These are phyloP conservation scores for Nidularia sp. DNA, from an alignment of 768 basidiomycete species.

Conservation along the genomic window DNA sequence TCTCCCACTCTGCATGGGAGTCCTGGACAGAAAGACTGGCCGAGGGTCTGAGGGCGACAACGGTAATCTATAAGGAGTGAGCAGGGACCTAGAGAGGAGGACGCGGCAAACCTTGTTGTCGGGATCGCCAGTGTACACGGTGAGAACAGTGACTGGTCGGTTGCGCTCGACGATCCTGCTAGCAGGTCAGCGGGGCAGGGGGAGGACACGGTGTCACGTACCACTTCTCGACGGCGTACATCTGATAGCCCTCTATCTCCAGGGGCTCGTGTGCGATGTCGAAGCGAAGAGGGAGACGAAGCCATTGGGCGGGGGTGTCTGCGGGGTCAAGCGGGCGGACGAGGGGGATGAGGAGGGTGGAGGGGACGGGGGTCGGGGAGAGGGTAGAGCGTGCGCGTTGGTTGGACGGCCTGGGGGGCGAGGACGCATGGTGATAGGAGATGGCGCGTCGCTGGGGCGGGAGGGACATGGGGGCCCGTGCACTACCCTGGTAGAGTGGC, in stretches of 20 bases:
- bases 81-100: neutral
- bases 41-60: constrained; percentile 50
- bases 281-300: constrained; percentile 42
- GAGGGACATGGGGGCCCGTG: neutral
- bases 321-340: constrained; percentile 5
- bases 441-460: neutral
- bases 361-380: constrained; percentile 1
- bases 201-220: constrained; percentile 17
- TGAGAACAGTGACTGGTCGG: constrained; percentile 54
- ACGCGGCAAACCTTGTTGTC: constrained; percentile 50
- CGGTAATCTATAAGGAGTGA: constrained; percentile 44
- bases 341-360: constrained; percentile 18
- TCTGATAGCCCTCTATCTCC: constrained; percentile 62
- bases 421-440: neutral
- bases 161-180: constrained; percentile 65
- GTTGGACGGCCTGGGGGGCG: neutral
- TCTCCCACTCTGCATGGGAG: constrained; percentile 55
- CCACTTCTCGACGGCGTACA: constrained; percentile 90
- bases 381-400: neutral
- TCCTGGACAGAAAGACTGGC: constrained; percentile 35
- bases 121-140: constrained; percentile 76
- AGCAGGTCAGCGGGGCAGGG: neutral
- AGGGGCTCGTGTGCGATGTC: constrained; percentile 44
- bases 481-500: too few species aligned
- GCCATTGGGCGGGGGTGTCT: constrained; percentile 27